Evolutionary conservation across 306 rosid species (phyloP).

Genomic region (Glycine tomentella): DNA sequence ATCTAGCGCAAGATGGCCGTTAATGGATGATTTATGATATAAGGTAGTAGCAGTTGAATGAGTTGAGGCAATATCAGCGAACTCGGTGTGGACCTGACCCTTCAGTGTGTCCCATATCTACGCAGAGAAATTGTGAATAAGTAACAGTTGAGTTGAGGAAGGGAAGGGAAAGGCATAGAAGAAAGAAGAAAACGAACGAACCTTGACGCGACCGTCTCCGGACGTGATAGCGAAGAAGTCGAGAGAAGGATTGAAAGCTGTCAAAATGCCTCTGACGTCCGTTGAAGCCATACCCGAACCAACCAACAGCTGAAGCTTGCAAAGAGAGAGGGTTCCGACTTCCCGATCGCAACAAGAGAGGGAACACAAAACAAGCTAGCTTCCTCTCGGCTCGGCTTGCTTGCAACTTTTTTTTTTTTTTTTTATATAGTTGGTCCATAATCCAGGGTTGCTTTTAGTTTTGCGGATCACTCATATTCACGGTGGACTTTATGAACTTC

Average conservation of each 20-base stretch:
- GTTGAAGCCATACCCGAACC: conserved; percentile 44
- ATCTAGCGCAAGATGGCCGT: conserved; percentile 94
- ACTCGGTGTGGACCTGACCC: conserved; percentile 90
- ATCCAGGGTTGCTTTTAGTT: too few relatives aligned
- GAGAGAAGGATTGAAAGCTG: conserved; percentile 79
- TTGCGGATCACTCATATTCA: too few relatives aligned
- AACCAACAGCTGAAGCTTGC: conserved; percentile 4
- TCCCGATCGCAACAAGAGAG: neutral
- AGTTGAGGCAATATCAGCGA: conserved; percentile 69
- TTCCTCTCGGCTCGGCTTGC: conserved; percentile 8
- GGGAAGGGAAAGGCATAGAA: neutral
- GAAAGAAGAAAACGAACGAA: neutral
- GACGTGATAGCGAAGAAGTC: conserved; percentile 80
- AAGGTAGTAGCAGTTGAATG: conserved; percentile 55
- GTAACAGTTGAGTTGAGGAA: neutral
- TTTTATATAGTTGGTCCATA: neutral
- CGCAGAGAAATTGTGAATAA: conserved; percentile 16
- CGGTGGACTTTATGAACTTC: neutral
- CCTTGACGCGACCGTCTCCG: conserved; percentile 97
- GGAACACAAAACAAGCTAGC: neutral
- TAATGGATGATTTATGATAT: conserved; percentile 55
- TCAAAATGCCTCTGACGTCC: conserved; percentile 74
- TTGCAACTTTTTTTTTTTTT: too few relatives aligned
- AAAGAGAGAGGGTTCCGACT: conserved; percentile 12
- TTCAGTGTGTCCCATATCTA: conserved; percentile 91